These are phyloP conservation scores for Aspergillus asperescens DNA, from an alignment of 495 filamentous ascomycete species.

Conservation along the genomic window DNA sequence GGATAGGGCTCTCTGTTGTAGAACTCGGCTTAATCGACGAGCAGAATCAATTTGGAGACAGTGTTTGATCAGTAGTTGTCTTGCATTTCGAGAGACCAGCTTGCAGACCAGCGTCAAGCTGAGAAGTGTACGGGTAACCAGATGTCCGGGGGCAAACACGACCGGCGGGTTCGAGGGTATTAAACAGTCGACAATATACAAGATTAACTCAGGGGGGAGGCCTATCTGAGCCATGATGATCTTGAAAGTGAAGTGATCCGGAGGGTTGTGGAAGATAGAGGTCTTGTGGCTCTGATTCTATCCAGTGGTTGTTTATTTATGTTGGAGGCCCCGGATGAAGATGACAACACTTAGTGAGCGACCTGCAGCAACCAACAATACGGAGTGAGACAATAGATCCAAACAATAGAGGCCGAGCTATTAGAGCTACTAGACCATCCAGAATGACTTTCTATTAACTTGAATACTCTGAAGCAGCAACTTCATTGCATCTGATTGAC, in stretches of 20 bases:
- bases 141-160: constrained; percentile 12
- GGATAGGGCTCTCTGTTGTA: not conserved
- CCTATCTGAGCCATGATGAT: not conserved
- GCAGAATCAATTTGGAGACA: constrained; percentile 25
- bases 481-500: too few species aligned
- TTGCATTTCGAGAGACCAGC: constrained; percentile 18
- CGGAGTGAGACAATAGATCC: too few species aligned
- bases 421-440: too few species aligned
- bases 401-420: too few species aligned
- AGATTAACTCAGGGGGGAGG: constrained; percentile 21
- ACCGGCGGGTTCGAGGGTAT: constrained; percentile 10
- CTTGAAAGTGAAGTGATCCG: not conserved
- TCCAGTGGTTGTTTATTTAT: too few species aligned
- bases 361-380: too few species aligned
- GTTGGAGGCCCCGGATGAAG: too few species aligned
- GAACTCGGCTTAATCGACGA: constrained; percentile 1
- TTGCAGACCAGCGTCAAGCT: constrained; percentile 21
- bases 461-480: too few species aligned
- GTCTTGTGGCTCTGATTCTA: too few species aligned
- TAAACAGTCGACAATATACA: constrained; percentile 20
- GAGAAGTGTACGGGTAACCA: constrained; percentile 21
- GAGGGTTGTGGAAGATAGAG: too few species aligned
- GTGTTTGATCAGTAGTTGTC: constrained; percentile 19
- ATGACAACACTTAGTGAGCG: too few species aligned
- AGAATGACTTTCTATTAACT: too few species aligned